Conservation (phyloP, 495 filamentous ascomycete genomes). For the Patellaria atrata region DNA sequence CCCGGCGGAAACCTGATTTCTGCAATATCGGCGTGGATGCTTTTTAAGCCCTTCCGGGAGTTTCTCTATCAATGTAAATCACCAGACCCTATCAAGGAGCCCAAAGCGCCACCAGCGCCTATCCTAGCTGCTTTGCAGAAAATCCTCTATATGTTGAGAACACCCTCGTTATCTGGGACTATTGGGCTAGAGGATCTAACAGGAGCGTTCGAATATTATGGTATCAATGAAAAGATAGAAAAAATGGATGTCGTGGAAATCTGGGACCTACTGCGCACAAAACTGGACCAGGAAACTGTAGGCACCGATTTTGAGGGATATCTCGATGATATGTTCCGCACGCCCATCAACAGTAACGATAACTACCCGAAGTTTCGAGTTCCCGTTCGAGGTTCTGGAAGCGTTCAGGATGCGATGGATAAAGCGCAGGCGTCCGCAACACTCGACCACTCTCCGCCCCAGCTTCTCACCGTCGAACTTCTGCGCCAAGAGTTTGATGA, state of each 20-base stretch:
- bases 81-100: slow-evolving; percentile 35
- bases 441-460: slow-evolving; percentile 21
- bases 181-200: slow-evolving; percentile 18
- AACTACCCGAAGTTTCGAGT: slow-evolving; percentile 19
- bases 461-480: slow-evolving; percentile 44
- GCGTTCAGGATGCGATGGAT: slow-evolving; percentile 20
- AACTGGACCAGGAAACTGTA: slow-evolving; percentile 37
- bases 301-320: slow-evolving; percentile 31
- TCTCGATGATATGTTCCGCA: slow-evolving; percentile 35
- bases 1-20: slow-evolving; percentile 26
- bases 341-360: slow-evolving; percentile 12
- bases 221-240: slow-evolving; percentile 20
- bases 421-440: slow-evolving; percentile 16
- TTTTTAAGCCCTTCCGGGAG: slow-evolving; percentile 43
- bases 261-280: slow-evolving; percentile 40
- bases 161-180: slow-evolving; percentile 6
- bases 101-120: slow-evolving; percentile 35
- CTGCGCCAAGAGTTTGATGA: slow-evolving; percentile 42
- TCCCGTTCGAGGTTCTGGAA: slow-evolving; percentile 16
- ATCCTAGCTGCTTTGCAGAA: slow-evolving; percentile 22
- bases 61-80: slow-evolving; percentile 38
- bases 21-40: slow-evolving; percentile 40
- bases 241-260: slow-evolving; percentile 27
- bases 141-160: slow-evolving; percentile 20
- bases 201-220: slow-evolving; percentile 24